A percentile compares a stretch with the other conserved stretches of the same genome.
Evolutionary conservation across 352 stramenopile species (phyloP).

Genomic region (Pythium biforme): DNA sequence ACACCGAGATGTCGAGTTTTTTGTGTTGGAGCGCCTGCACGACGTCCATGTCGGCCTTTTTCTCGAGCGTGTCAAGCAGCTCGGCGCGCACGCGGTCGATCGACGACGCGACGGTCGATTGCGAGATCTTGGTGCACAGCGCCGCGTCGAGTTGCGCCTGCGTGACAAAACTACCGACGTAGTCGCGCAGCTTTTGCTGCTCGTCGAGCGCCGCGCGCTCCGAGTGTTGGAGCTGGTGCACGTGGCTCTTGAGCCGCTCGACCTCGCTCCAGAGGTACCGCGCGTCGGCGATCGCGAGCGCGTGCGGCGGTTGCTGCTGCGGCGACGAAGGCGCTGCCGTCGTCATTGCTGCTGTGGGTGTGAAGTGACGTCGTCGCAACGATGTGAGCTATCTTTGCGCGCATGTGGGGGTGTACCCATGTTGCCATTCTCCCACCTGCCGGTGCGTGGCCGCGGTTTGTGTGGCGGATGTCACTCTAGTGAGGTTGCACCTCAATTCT

Average conservation of each 20-base stretch:
- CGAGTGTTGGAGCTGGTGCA: conserved; percentile 39
- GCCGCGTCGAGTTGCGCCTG: conserved; percentile 61
- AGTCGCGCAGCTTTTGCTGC: conserved; percentile 31
- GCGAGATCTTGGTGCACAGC: conserved; percentile 55
- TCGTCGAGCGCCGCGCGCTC: conserved; percentile 32
- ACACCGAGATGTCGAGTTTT: conserved; percentile 66
- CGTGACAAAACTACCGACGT: conserved; percentile 50
- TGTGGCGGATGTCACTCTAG: conserved; percentile 2
- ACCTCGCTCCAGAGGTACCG: conserved; percentile 60
- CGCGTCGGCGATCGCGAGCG: conserved; percentile 35
- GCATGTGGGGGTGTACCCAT: conserved; percentile 16
- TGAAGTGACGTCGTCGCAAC: no score
- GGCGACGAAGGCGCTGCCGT: background rate
- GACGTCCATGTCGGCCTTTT: conserved; percentile 43
- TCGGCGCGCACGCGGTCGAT: conserved; percentile 39
- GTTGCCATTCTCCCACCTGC: no score
- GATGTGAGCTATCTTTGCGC: background rate
- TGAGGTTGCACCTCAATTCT: conserved; percentile 17
- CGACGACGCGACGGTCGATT: conserved; percentile 34
- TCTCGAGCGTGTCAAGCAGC: conserved; percentile 29
- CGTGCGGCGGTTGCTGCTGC: background rate
- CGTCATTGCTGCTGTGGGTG: background rate
- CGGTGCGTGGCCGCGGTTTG: background rate
- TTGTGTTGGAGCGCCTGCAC: conserved; percentile 39
- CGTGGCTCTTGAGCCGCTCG: conserved; percentile 50